Evolutionary conservation across 163 green algal genomes (phyloP), one percentile per base, ranked within the genome.

Genomic region (Scenedesmus sp.): DNA sequence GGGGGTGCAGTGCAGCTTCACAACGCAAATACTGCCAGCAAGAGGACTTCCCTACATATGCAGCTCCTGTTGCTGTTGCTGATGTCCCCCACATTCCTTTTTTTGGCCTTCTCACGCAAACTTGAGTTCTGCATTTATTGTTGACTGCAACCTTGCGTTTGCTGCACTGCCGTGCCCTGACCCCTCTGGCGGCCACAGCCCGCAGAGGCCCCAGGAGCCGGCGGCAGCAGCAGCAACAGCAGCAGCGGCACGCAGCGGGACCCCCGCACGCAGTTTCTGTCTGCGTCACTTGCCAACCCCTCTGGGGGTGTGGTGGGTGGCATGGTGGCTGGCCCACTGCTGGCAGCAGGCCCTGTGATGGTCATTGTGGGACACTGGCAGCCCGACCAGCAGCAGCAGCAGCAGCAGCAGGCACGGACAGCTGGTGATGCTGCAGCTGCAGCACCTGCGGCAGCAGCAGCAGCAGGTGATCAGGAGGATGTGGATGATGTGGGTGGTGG

Each of bases 341-440:
- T 26, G 18, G 86, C 86, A 12, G 86, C 86, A 16, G 34, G 86
- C 66, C 86, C 67, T 9, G 86, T 90, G 3, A 81, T 76, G 86
- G 23, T 90, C 13, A 23, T 90, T 3, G 2, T 90, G 2, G 86
- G 86, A 6, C 86, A 67, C 34, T 90, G 56, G 56, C 57, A 79
- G 26, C 84, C 81, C 8, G 34, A 86, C n/a, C 0, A 86, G 60
- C 54, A 46, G 76, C 76, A 84, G 76, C 76, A 84, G 1, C 54
- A 73, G 55, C 76, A 84, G 1, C 54, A 73, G 55, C 82, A 88
- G 82, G 54, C 81, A 60, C 34, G 74, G 9, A 15, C n/a, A 18
- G 26, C 5, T 3, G 3, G 18, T 18, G 26, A 52, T 8, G 5
- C 4, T n/a, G 67, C 67, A 77, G 67, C 16, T 1, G 16, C 16